Evolutionary conservation across 1,284 basidiomycete genomes (phyloP).

Genomic region (Pascua guehoae): DNA sequence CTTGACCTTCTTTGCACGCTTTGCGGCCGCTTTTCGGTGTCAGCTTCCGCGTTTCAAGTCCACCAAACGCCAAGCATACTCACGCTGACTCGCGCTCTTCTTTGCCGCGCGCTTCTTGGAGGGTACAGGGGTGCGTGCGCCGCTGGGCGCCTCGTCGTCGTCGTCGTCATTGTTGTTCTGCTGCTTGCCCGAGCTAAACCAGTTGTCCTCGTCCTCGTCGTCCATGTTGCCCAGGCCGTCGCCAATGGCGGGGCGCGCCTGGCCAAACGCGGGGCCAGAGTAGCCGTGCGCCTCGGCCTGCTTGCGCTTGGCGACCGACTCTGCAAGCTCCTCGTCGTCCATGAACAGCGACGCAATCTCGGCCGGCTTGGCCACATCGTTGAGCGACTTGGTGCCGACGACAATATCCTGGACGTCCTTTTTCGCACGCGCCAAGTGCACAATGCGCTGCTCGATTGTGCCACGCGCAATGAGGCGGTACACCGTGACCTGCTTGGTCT

Average conservation of each 20-base stretch:
- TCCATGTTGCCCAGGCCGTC: constrained; percentile 29
- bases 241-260: constrained; percentile 27
- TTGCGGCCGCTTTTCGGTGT: constrained; percentile 14
- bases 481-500: constrained; percentile 98
- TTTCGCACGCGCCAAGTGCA: constrained; percentile 89
- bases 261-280: constrained; percentile 20
- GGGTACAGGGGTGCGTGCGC: constrained; percentile 22
- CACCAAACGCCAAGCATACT: not conserved
- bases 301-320: constrained; percentile 48
- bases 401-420: constrained; percentile 99
- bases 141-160: constrained; percentile 13
- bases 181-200: constrained; percentile 33
- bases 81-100: constrained; percentile 5
- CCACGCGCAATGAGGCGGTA: constrained; percentile 89
- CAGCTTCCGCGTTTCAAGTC: not conserved
- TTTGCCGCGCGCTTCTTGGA: constrained; percentile 20
- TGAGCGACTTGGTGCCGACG: constrained; percentile 92
- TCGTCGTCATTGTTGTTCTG: constrained; percentile 21
- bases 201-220: constrained; percentile 40
- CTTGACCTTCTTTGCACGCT: constrained; percentile 43
- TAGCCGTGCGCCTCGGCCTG: constrained; percentile 49
- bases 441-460: constrained; percentile 97
- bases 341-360: constrained; percentile 95
- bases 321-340: constrained; percentile 69
- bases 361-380: constrained; percentile 87